Evolutionary conservation across 2,329 filamentous ascomycete species (phyloP), one percentile per base, ranked within the genome.

Genomic region (Aspergillus brunneoviolaceus): DNA sequence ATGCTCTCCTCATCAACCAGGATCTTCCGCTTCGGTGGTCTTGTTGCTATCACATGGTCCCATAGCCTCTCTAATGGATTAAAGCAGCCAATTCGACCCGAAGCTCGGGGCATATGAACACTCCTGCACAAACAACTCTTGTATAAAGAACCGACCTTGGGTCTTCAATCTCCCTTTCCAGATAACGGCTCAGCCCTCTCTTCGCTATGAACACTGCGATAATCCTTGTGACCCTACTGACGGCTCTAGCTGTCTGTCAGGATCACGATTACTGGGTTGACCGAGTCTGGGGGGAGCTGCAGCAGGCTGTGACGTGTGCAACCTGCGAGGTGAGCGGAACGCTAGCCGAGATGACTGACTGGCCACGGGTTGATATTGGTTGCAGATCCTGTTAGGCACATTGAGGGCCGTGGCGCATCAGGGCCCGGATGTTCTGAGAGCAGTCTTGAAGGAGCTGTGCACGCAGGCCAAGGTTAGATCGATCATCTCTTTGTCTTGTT

Each of bases 361-460:
- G 33, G 33, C 12, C 16, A 42, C 1, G 16, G 4, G 9, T 42
- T 42, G 16, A 42, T 14, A 42, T 16, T 5, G 16, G 16, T 6
- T n/a, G 16, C 12, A 42, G 39, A n/a, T 42, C 16, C 39, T 42
- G 16, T n/a, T 42, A 42, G 39, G 39, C 6, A 42, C 39, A 42
- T 3, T 42, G 39, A 42, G 6, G 39, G 16, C 14, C 2, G 39
- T 42, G 16, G 39, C 39, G 14, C 16, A 19, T n/a, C 39, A 19
- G 16, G 39, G 39, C 39, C 39, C 39, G 16, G 16, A 42, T n/a
- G 39, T n/a, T 42, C 39, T 42, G 39, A 5, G 6, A 14, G 12
- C 39, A n/a, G 70, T 74, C 1, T 66, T 79, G 21, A 74, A 69
- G 12, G 71, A 70, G 2, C 65, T 79, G 21, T 79, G 77, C 62